phyloP scores from a whole-genome alignment of 2,329 filamentous ascomycete genomes.

The Calonectria ilicicola region DNA sequence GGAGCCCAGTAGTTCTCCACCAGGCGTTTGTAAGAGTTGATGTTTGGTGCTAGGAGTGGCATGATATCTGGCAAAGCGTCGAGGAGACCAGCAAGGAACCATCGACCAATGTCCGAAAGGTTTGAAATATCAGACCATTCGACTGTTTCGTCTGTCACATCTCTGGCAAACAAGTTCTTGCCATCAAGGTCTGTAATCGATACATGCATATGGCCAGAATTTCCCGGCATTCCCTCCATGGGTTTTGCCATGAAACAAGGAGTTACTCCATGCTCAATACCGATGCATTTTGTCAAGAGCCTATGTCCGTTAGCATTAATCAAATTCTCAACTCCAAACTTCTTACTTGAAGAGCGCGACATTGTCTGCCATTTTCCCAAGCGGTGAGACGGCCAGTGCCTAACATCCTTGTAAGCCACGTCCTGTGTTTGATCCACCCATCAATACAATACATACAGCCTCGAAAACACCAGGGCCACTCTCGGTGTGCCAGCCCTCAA shows the following conservation, averaged over 20 bases:
- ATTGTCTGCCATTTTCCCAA: slow-evolving; percentile 70
- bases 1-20: slow-evolving; percentile 87
- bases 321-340: slow-evolving; percentile 43
- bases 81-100: slow-evolving; percentile 79
- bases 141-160: slow-evolving; percentile 61
- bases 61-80: slow-evolving; percentile 80
- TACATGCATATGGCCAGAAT: slow-evolving; percentile 81
- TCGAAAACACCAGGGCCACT: slow-evolving; percentile 73
- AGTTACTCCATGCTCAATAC: slow-evolving; percentile 77
- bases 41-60: slow-evolving; percentile 78
- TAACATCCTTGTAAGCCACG: not conserved
- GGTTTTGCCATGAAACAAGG: slow-evolving; percentile 87
- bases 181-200: slow-evolving; percentile 73
- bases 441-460: slow-evolving; percentile 13
- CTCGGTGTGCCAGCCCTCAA: slow-evolving; percentile 89
- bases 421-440: no score
- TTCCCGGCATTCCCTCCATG: slow-evolving; percentile 76
- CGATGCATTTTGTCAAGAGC: slow-evolving; percentile 71
- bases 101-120: slow-evolving; percentile 76
- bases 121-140: slow-evolving; percentile 72
- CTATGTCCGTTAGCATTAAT: slow-evolving; percentile 46
- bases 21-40: slow-evolving; percentile 82
- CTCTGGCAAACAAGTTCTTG: slow-evolving; percentile 76
- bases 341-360: slow-evolving; percentile 77
- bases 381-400: slow-evolving; percentile 5